Evolutionary conservation across 345 rosid species (phyloP).

Genomic region (Brassica cretica): DNA sequence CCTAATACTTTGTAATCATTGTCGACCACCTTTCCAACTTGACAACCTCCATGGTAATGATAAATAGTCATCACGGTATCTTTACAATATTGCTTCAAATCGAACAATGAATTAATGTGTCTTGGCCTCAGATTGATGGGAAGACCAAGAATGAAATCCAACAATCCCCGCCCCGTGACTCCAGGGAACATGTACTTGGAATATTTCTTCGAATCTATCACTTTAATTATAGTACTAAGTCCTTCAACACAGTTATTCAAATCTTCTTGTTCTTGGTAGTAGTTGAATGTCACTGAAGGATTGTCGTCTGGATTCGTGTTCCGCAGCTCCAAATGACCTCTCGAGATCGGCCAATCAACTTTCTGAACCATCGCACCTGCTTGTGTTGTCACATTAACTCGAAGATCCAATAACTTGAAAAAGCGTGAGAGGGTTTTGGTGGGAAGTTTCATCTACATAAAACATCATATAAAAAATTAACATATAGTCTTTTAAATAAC

Average conservation of each 20-base stretch:
- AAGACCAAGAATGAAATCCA: constrained; percentile 43
- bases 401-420: background rate
- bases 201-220: constrained; percentile 47
- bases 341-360: constrained; percentile 1
- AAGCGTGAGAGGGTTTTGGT: constrained; percentile 1
- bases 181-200: constrained; percentile 48
- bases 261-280: constrained; percentile 66
- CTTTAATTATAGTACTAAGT: constrained; percentile 46
- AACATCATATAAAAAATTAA: background rate
- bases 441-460: constrained; percentile 10
- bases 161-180: constrained; percentile 41
- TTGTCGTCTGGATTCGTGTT: constrained; percentile 10
- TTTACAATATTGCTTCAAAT: constrained; percentile 60
- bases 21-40: constrained; percentile 57
- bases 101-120: constrained; percentile 37
- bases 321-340: constrained; percentile 9
- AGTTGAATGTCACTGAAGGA: constrained; percentile 48
- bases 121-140: constrained; percentile 65
- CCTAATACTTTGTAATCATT: constrained; percentile 54
- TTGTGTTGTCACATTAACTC: background rate
- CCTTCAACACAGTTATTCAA: constrained; percentile 54
- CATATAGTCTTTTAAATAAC: background rate
- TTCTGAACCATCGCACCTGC: background rate
- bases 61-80: constrained; percentile 65
- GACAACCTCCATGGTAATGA: constrained; percentile 79